Evolutionary conservation across 2,329 filamentous ascomycete species (phyloP), one percentile per base, ranked within the genome.

Genomic region (Xylaria digitata): DNA sequence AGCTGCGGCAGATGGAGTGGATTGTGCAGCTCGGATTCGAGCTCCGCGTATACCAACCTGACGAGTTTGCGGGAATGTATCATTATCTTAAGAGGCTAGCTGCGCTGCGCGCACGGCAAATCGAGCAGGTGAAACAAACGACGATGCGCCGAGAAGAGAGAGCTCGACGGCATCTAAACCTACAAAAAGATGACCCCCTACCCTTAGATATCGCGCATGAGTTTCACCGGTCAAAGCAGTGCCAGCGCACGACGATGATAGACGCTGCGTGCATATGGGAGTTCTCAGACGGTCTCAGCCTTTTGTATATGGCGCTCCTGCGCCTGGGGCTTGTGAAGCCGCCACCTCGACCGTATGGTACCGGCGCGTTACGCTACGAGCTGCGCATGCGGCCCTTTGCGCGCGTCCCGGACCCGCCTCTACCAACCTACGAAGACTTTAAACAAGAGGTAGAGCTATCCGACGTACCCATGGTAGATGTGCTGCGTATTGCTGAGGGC

Each of bases 11-110:
- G 74, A 93, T 97, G 85, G 91, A 95, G 76, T 91, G 90, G 83
- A 90, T 96, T 52, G 85, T 97, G 17, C 92, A 97, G 75, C 88
- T 97, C 37, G 96, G 96, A 13, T 98, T 99, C 78, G 96, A 99
- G 79, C 89, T 97, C 13, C 90, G 95, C 49, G 87, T 97, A 9
- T 98, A 98, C 78, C 89, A 95, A 60, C 85, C 89, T 0, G 91
- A 97, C 77, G 96, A 99, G 78, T 84, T 96, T 9, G 87, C 89
- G 0, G 89, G 89, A 26, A 97, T 97, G 92, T 98, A 98, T 78
- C 96, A 92, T 89, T 94, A 97, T 77, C 82, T 97, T 69, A 87
- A 92, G 72, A 87, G 92, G 80, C 81, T 96, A 66, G 83, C 91
- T 75, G 86, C 89, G 76, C 87, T 90, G 62, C 84, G 91, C 68